Evolutionary conservation across 768 basidiomycete genomes (phyloP).

Genomic region (Neoboletus subvelutipes): DNA sequence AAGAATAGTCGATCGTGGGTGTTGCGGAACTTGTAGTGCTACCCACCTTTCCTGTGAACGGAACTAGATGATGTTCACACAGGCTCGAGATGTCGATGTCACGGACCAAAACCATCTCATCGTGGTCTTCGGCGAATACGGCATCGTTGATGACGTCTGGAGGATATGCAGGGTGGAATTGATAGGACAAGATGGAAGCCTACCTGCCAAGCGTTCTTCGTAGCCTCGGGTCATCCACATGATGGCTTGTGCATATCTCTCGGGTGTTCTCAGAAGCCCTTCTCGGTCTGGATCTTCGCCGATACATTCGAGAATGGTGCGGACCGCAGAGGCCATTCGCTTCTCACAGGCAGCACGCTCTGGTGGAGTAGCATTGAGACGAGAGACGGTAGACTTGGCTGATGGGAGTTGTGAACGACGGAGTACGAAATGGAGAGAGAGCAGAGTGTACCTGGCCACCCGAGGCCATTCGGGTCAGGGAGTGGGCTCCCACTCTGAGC

Average conservation of each 20-base stretch:
- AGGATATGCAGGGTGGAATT: slow-evolving; percentile 12
- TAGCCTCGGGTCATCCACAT: slow-evolving; percentile 99
- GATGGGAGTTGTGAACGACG: slow-evolving; percentile 11
- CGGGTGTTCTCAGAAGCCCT: slow-evolving; percentile 88
- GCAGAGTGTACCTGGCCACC: slow-evolving; percentile 78
- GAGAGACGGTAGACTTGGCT: slow-evolving; percentile 90
- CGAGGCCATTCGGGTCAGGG: slow-evolving; percentile 69
- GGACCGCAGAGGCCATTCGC: slow-evolving; percentile 79
- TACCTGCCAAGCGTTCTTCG: slow-evolving; percentile 90
- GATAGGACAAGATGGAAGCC: slow-evolving; percentile 19
- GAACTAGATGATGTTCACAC: slow-evolving; percentile 98
- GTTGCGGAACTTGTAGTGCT: slow-evolving; percentile 13
- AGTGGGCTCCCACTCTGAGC: slow-evolving; percentile 34
- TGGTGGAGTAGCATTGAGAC: slow-evolving; percentile 75
- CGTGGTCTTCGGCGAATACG: slow-evolving; percentile 97
- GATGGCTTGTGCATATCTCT: slow-evolving; percentile 93
- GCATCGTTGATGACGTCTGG: slow-evolving; percentile 98
- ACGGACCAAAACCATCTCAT: slow-evolving; percentile 98
- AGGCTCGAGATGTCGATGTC: slow-evolving; percentile 97
- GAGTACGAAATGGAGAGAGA: slow-evolving; percentile 6
- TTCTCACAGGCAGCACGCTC: slow-evolving; percentile 72
- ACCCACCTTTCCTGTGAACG: slow-evolving; percentile 93
- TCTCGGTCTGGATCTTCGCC: slow-evolving; percentile 98
- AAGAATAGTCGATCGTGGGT: slow-evolving; percentile 23
- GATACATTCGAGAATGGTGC: slow-evolving; percentile 93